These are phyloP conservation scores for Mycena floridula DNA, from an alignment of 768 basidiomycete genomes.

Conservation along the genomic window DNA sequence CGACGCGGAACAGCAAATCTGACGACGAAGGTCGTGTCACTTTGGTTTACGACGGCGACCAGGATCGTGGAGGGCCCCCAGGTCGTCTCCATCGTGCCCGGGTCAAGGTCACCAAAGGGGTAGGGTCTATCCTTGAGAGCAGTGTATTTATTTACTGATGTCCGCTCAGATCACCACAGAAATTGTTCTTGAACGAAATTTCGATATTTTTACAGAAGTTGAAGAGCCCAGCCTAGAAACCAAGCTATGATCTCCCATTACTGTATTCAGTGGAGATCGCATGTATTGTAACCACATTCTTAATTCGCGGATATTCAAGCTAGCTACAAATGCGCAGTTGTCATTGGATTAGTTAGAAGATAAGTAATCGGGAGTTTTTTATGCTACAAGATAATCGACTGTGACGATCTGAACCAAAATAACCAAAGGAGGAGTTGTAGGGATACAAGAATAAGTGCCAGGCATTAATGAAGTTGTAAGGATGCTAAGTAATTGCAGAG, in stretches of 20 bases:
- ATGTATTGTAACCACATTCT: too few relatives aligned
- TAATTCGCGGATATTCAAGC: too few relatives aligned
- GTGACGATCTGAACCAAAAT: neutral
- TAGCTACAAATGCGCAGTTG: too few relatives aligned
- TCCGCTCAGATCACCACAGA: constrained; percentile 39
- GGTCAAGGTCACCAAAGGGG: constrained; percentile 41
- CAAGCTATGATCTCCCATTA: too few relatives aligned
- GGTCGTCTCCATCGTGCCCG: constrained; percentile 56
- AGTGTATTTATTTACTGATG: too few relatives aligned
- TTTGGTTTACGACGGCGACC: constrained; percentile 67
- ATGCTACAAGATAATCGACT: neutral
- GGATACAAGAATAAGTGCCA: too few relatives aligned
- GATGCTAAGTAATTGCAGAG: neutral
- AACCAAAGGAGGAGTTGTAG: too few relatives aligned
- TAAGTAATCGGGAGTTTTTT: too few relatives aligned
- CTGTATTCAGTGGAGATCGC: too few relatives aligned
- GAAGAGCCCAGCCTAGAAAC: too few relatives aligned
- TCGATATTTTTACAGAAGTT: constrained; percentile 56
- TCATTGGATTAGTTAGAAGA: neutral
- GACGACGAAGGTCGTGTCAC: constrained; percentile 40
- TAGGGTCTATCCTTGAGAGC: too few relatives aligned
- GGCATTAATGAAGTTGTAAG: too few relatives aligned
- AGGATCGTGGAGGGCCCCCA: constrained; percentile 51
- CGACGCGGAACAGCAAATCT: constrained; percentile 29
- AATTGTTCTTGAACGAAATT: constrained; percentile 53